phyloP scores from a whole-genome alignment of 1,284 basidiomycete genomes.

The Leccinum solheimii region DNA sequence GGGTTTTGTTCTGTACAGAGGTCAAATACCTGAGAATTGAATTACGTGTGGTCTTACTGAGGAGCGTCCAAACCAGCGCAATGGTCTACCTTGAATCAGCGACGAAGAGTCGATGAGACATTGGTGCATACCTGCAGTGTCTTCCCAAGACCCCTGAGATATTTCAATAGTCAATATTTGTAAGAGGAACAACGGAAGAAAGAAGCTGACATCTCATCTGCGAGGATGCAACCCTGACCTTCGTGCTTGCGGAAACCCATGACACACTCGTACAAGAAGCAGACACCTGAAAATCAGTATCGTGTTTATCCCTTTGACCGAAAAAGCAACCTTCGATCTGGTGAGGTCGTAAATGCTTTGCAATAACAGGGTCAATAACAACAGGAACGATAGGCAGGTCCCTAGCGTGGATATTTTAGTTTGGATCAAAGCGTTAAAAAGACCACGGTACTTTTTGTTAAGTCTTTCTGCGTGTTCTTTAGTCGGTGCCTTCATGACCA shows the following conservation, averaged over 20 bases:
- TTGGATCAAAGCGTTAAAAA: constrained; percentile 3
- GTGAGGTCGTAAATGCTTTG: constrained; percentile 80
- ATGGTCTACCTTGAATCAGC: constrained; percentile 63
- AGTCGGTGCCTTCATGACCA: constrained; percentile 85
- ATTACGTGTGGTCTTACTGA: constrained; percentile 55
- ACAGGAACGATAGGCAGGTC: constrained; percentile 74
- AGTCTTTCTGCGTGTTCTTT: constrained; percentile 64
- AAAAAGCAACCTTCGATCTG: constrained; percentile 75
- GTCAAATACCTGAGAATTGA: constrained; percentile 5
- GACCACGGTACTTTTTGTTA: constrained; percentile 65
- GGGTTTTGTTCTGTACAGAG: constrained; percentile 76
- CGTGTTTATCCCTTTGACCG: background rate
- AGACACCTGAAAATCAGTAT: constrained; percentile 51
- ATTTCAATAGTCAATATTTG: constrained; percentile 12
- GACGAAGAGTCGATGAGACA: constrained; percentile 1
- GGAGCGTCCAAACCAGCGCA: constrained; percentile 82
- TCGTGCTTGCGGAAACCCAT: constrained; percentile 93
- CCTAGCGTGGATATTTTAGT: constrained; percentile 37
- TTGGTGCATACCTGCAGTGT: constrained; percentile 65
- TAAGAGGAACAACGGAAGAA: constrained; percentile 1
- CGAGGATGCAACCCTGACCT: constrained; percentile 91
- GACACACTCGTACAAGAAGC: constrained; percentile 95
- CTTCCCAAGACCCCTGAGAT: constrained; percentile 87
- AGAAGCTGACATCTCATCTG: constrained; percentile 83
- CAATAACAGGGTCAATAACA: constrained; percentile 90